A percentile compares a stretch with the other conserved stretches of the same genome.
These are phyloP conservation scores for Lactarius deliciosus DNA, from an alignment of 768 basidiomycete species.

Conservation along the genomic window DNA sequence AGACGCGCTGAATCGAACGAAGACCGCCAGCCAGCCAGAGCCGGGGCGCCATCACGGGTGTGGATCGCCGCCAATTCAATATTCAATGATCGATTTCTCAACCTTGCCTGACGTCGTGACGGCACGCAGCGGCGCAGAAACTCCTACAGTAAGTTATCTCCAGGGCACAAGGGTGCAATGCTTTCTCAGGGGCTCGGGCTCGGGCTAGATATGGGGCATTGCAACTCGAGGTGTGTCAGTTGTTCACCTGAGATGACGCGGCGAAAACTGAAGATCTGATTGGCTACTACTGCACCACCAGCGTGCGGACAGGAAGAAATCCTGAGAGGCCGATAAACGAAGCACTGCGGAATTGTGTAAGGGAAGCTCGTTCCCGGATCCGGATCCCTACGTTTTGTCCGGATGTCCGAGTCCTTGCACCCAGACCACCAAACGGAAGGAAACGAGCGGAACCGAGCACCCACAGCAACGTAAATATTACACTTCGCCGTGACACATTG, in stretches of 20 bases:
- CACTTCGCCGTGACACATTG: background rate
- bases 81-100: background rate
- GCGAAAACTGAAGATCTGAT: background rate
- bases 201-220: background rate
- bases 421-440: background rate
- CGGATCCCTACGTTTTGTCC: background rate
- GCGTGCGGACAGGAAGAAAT: background rate
- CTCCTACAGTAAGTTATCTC: background rate
- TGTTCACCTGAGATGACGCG: background rate
- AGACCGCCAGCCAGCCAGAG: background rate
- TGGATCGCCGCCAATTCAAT: background rate
- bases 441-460: background rate
- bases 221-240: background rate
- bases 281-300: background rate
- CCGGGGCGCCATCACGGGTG: background rate
- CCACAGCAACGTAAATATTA: slow-evolving; percentile 17
- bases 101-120: background rate
- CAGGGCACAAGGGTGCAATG: background rate
- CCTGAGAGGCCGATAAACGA: background rate
- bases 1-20: background rate
- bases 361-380: background rate
- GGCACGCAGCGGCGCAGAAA: background rate
- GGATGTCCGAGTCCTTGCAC: background rate
- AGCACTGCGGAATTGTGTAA: background rate
- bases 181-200: too few relatives aligned